A percentile compares a stretch with the other conserved stretches of the same genome.
Conservation (phyloP, 371 early-diverging fungal species). For the Haplosporangium sp. region DNA sequence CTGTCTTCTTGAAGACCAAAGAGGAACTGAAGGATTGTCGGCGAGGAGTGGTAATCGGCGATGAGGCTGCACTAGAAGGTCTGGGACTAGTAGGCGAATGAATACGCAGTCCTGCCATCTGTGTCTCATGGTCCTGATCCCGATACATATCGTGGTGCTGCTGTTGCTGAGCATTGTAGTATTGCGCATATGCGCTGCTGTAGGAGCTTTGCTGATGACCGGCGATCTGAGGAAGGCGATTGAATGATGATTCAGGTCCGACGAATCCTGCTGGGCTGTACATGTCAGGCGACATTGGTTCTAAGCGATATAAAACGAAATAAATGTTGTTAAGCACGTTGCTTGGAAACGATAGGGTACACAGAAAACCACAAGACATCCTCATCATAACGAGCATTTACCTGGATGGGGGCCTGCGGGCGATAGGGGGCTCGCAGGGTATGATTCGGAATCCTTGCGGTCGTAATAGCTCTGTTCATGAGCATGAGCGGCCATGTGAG, state of each 20-base stretch:
- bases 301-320: neutral
- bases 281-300: slow-evolving; percentile 48
- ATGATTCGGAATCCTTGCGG: slow-evolving; percentile 38
- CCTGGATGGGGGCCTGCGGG: slow-evolving; percentile 31
- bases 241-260: slow-evolving; percentile 25
- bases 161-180: slow-evolving; percentile 20
- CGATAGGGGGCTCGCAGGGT: slow-evolving; percentile 48
- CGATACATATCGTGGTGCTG: slow-evolving; percentile 32
- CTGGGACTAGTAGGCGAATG: slow-evolving; percentile 46
- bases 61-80: slow-evolving; percentile 20
- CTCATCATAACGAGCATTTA: slow-evolving; percentile 1
- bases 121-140: slow-evolving; percentile 47
- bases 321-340: no score
- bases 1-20: slow-evolving; percentile 32
- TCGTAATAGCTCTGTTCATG: slow-evolving; percentile 36
- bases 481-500: slow-evolving; percentile 38
- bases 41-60: slow-evolving; percentile 36
- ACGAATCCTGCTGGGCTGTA: slow-evolving; percentile 49
- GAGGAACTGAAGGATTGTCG: slow-evolving; percentile 50
- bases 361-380: no score
- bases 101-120: slow-evolving; percentile 52
- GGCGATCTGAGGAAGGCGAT: slow-evolving; percentile 23
- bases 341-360: no score
- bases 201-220: slow-evolving; percentile 17
- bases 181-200: slow-evolving; percentile 19